Conservation (phyloP, 1,139 yeast species). For the Pichia norvegensis region DNA sequence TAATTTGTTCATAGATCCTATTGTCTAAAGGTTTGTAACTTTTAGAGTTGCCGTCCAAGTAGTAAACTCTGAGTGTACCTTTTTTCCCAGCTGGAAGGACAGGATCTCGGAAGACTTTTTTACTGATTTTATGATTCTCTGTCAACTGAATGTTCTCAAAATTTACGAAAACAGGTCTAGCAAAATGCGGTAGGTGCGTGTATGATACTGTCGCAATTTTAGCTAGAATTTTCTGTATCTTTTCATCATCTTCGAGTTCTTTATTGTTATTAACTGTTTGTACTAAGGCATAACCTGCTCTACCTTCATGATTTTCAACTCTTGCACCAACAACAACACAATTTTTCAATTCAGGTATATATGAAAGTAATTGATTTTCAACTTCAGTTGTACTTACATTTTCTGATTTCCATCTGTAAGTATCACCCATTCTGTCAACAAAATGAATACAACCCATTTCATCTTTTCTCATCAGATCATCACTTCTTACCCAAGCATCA, state of each 20-base stretch:
- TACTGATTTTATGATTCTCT: conserved; percentile 83
- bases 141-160: conserved; percentile 59
- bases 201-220: conserved; percentile 35
- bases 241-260: conserved; percentile 27
- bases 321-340: conserved; percentile 85
- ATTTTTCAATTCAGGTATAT: conserved; percentile 47
- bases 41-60: conserved; percentile 46
- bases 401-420: conserved; percentile 96
- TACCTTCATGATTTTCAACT: conserved; percentile 85
- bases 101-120: conserved; percentile 69
- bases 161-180: conserved; percentile 78
- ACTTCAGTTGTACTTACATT: conserved; percentile 93
- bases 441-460: conserved; percentile 67
- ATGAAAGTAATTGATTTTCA: conserved; percentile 52
- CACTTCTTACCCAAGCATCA: conserved; percentile 88
- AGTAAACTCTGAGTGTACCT: conserved; percentile 57
- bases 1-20: conserved; percentile 14
- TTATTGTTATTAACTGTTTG: conserved; percentile 40
- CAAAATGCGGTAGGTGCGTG: conserved; percentile 67
- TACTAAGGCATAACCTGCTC: conserved; percentile 86
- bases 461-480: conserved; percentile 73
- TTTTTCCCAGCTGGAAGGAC: conserved; percentile 63
- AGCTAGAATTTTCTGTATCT: conserved; percentile 29
- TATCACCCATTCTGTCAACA: conserved; percentile 91
- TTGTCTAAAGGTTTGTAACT: conserved; percentile 36